phyloP scores from a whole-genome alignment of 2,329 filamentous ascomycete species.

The Zelopaecilomyces penicillatus region DNA sequence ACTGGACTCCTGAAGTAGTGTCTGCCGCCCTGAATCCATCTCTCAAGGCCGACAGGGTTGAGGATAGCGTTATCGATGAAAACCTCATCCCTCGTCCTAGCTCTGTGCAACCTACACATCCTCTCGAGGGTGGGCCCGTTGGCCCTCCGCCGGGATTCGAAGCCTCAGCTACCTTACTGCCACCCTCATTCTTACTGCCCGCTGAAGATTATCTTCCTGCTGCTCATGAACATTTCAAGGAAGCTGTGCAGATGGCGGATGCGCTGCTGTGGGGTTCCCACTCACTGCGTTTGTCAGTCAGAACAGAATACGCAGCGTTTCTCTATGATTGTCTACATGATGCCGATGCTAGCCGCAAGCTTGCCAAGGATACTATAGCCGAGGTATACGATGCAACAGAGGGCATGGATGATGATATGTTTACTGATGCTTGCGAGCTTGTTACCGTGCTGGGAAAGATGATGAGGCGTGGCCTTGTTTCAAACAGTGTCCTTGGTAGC shows the following conservation, averaged over 20 bases:
- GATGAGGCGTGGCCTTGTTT: slow-evolving; percentile 54
- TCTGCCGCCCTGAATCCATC: slow-evolving; percentile 20
- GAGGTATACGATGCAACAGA: slow-evolving; percentile 89
- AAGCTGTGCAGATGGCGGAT: slow-evolving; percentile 68
- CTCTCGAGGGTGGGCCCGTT: slow-evolving; percentile 52
- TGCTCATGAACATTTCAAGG: slow-evolving; percentile 73
- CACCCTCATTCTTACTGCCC: slow-evolving; percentile 71
- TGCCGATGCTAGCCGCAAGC: slow-evolving; percentile 60
- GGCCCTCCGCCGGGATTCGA: slow-evolving; percentile 48
- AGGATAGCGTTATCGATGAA: slow-evolving; percentile 37
- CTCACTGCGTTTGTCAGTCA: slow-evolving; percentile 79
- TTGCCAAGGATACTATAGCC: slow-evolving; percentile 76
- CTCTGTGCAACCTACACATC: slow-evolving; percentile 40
- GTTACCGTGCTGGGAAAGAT: slow-evolving; percentile 52
- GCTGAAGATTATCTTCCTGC: slow-evolving; percentile 71
- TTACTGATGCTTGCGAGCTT: slow-evolving; percentile 80
- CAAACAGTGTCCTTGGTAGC: slow-evolving; percentile 15
- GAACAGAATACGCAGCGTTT: slow-evolving; percentile 88
- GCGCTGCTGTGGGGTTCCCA: slow-evolving; percentile 76
- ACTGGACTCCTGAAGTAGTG: slow-evolving; percentile 40
- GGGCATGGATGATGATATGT: slow-evolving; percentile 92
- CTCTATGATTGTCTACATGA: slow-evolving; percentile 90
- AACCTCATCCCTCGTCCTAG: slow-evolving; percentile 32
- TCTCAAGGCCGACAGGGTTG: slow-evolving; percentile 37
- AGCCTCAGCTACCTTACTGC: slow-evolving; percentile 27